A percentile compares a stretch with the other conserved stretches of the same genome.
phyloP scores from a whole-genome alignment of 169 alveolate genomes.

The Fabrea salina region DNA sequence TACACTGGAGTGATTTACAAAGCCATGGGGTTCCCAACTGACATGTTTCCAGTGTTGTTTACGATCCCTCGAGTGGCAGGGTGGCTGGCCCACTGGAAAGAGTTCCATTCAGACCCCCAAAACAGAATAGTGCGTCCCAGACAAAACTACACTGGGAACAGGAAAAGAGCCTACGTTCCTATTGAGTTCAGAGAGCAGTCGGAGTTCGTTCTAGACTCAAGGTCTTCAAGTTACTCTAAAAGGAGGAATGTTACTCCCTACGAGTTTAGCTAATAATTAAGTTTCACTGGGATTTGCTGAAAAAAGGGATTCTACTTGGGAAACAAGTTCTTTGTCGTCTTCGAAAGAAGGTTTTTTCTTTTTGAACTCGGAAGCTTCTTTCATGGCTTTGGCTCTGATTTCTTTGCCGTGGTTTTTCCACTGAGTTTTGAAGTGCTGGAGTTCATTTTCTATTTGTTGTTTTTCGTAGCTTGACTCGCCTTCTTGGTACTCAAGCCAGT shows the following conservation, averaged over 20 bases:
- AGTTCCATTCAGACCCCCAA: slow-evolving; percentile 70
- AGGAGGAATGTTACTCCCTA: slow-evolving; percentile 56
- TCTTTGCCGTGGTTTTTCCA: no score
- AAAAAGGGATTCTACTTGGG: no score
- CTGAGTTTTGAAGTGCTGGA: no score
- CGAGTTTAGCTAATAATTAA: no score
- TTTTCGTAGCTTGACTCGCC: no score
- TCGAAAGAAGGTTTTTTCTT: no score
- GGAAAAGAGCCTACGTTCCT: slow-evolving; percentile 53
- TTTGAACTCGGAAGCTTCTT: no score
- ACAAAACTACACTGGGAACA: slow-evolving; percentile 63
- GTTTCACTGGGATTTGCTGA: no score
- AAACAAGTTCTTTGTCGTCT: no score
- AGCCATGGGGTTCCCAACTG: slow-evolving; percentile 80
- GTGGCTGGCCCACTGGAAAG: slow-evolving; percentile 78
- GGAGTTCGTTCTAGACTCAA: slow-evolving; percentile 28
- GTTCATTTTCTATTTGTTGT: no score
- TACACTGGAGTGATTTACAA: slow-evolving; percentile 73
- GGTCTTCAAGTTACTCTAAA: slow-evolving; percentile 30
- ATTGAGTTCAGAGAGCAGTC: slow-evolving; percentile 45
- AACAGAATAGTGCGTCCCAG: slow-evolving; percentile 75
- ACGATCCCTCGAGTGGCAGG: slow-evolving; percentile 82
- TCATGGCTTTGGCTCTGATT: no score
- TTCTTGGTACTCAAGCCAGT: no score
- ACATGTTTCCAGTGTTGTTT: slow-evolving; percentile 72